phyloP scores from a whole-genome alignment of 2,329 filamentous ascomycete genomes.

The Thermoascus crustaceus region DNA sequence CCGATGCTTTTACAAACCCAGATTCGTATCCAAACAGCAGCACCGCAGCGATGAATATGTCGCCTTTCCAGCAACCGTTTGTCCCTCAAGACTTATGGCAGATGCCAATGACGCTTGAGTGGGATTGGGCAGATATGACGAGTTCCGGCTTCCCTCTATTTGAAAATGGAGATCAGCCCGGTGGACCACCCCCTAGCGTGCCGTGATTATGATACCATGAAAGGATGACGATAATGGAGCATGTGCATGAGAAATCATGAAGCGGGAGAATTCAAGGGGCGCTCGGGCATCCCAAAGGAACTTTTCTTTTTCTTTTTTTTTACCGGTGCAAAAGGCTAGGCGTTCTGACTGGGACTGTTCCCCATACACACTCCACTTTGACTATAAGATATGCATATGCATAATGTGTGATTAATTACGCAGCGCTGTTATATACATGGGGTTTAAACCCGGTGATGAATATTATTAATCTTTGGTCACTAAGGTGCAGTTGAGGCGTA shows the following conservation, averaged over 20 bases:
- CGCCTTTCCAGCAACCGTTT: constrained; percentile 70
- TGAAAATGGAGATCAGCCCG: constrained; percentile 16
- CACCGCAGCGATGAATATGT: constrained; percentile 26
- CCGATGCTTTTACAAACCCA: constrained; percentile 25
- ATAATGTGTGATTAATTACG: too few relatives aligned
- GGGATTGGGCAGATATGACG: constrained; percentile 60
- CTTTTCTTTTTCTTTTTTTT: too few relatives aligned
- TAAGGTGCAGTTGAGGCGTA: too few relatives aligned
- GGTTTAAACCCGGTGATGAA: too few relatives aligned
- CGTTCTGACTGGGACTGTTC: too few relatives aligned
- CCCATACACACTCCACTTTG: too few relatives aligned
- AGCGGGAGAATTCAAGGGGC: neutral
- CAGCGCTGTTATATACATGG: too few relatives aligned
- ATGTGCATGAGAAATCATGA: constrained; percentile 8
- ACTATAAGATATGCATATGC: too few relatives aligned
- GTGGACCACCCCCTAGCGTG: constrained; percentile 16
- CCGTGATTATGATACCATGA: constrained; percentile 18
- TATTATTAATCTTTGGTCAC: too few relatives aligned
- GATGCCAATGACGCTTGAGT: constrained; percentile 92
- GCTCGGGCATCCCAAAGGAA: too few relatives aligned
- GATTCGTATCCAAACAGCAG: constrained; percentile 20
- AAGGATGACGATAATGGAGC: constrained; percentile 6
- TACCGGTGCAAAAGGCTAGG: too few relatives aligned
- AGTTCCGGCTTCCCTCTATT: constrained; percentile 27
- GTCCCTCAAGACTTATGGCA: constrained; percentile 91